A percentile compares a stretch with the other conserved stretches of the same genome.
phyloP scores from a whole-genome alignment of 2,329 filamentous ascomycete genomes.

The Cladosporium austrohemisphaericum region DNA sequence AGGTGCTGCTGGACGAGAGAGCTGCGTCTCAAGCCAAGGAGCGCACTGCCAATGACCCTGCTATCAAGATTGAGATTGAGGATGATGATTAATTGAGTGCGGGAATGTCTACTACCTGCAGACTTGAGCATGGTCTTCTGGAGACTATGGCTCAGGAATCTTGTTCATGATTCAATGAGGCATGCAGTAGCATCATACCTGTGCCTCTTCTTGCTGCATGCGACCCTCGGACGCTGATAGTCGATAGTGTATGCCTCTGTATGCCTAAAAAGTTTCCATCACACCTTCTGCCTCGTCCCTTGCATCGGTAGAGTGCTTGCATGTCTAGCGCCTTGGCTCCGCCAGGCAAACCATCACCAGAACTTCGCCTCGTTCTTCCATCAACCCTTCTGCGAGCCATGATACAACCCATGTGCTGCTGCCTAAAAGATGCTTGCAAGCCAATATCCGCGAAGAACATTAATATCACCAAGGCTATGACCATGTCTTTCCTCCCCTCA shows the following conservation, averaged over 20 bases:
- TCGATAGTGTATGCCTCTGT: neutral
- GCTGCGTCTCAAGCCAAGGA: neutral
- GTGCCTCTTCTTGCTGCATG: too few species aligned
- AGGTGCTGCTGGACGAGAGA: constrained; percentile 3
- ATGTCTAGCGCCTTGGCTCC: constrained; percentile 14
- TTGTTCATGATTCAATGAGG: too few species aligned
- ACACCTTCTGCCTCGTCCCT: constrained; percentile 3
- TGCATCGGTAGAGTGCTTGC: constrained; percentile 9
- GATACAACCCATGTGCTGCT: too few species aligned
- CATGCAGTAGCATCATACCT: too few species aligned
- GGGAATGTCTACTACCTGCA: too few species aligned
- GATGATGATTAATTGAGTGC: neutral
- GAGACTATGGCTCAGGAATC: too few species aligned
- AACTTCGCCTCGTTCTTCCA: too few species aligned
- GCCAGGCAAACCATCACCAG: constrained; percentile 11
- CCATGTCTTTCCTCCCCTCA: neutral
- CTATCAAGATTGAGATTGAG: neutral
- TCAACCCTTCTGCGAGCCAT: too few species aligned
- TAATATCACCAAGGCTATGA: neutral
- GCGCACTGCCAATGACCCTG: neutral
- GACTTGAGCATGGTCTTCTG: too few species aligned
- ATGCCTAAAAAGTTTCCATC: neutral
- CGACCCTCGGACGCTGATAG: neutral
- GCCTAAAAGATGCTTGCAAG: neutral
- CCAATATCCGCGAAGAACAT: neutral